A percentile compares a stretch with the other conserved stretches of the same genome.
Conservation (phyloP, 2,329 filamentous ascomycete genomes). For the Hymenoscyphus fraxineus region DNA sequence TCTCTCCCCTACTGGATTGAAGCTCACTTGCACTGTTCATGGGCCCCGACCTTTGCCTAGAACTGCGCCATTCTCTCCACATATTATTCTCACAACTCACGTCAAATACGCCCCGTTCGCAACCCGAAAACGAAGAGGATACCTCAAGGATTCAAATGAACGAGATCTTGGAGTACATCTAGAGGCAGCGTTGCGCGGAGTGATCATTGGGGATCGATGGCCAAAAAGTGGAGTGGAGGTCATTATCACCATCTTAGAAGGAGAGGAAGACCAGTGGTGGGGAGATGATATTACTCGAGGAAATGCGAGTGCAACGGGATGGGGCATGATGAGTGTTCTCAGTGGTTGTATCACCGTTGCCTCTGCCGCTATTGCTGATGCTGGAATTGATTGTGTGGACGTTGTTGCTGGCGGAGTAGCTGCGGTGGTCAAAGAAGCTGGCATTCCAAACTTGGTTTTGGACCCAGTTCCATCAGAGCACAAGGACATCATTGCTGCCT, state of each 20-base stretch:
- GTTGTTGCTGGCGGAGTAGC: slow-evolving; percentile 86
- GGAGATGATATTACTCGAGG: slow-evolving; percentile 50
- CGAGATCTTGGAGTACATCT: slow-evolving; percentile 87
- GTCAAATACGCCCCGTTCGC: slow-evolving; percentile 98
- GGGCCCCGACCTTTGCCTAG: slow-evolving; percentile 86
- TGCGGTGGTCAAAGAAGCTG: slow-evolving; percentile 59
- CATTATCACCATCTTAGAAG: slow-evolving; percentile 87
- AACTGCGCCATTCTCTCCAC: slow-evolving; percentile 86
- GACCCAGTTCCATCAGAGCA: slow-evolving; percentile 84
- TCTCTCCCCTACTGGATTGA: slow-evolving; percentile 58
- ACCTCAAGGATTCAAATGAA: slow-evolving; percentile 80
- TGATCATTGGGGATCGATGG: slow-evolving; percentile 90
- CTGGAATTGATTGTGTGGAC: slow-evolving; percentile 93
- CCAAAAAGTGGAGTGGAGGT: slow-evolving; percentile 99
- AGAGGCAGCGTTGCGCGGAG: slow-evolving; percentile 83
- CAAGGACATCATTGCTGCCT: slow-evolving; percentile 71
- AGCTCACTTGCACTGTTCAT: slow-evolving; percentile 89
- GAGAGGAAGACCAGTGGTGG: slow-evolving; percentile 76
- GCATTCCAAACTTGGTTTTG: slow-evolving; percentile 55
- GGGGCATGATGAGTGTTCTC: slow-evolving; percentile 88
- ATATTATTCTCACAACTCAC: slow-evolving; percentile 85
- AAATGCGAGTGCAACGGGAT: slow-evolving; percentile 57
- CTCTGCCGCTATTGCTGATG: slow-evolving; percentile 87
- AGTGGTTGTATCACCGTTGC: slow-evolving; percentile 91
- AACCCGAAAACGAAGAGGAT: slow-evolving; percentile 74